Base-by-base conservation (phyloP, 805 yeast species). In the Wickerhamomyces chaumierensis region DNA sequence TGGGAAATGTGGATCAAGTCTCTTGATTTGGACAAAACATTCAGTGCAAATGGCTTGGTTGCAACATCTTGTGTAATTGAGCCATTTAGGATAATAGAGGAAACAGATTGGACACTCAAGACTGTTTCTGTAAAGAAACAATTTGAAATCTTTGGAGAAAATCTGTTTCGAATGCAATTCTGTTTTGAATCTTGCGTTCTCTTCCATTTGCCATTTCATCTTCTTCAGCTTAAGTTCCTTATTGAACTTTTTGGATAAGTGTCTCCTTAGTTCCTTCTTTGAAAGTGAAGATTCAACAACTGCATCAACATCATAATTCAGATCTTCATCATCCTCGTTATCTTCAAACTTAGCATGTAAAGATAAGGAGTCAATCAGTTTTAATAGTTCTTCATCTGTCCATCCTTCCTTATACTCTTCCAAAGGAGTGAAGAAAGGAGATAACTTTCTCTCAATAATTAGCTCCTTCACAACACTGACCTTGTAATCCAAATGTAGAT, bases 71-170 rank as follows among this genome's bases (percentile, higher is more conserved):
- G 95, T 80, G 38, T 71, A 58, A 61, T 92, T 92, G 44, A 88
- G 59, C 49, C 75, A 73, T 20, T 72, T 68, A 1, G 97, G 96
- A 58, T 80, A 87, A 54, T 71, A 84, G 9, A 92, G 67, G 56
- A 90, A 90, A 55, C 98, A 90, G 46, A 90, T 90, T 9, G 98
- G 97, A 56, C 98, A 90, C 52, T 92, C 98, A 23, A 69, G 61
- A 3, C 85, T 75, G 41, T 73, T 62, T 38, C 75, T 63, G 62
- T 90, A 90, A 17, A 90, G 61, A 39, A 67, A 59, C 36, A 80
- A 60, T 40, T 75, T 66, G 40, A 81, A 58, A 33, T 62, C 63
- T 33, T 57, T 43, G 45, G 58, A 65, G n/a, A 54, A 52, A 17
- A 54, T 46, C 39, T 68, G 69, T 46, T 61, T 63, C 17, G 59